Evolutionary conservation across 83 land plant species (phyloP).

Genomic region (Picea abies): DNA sequence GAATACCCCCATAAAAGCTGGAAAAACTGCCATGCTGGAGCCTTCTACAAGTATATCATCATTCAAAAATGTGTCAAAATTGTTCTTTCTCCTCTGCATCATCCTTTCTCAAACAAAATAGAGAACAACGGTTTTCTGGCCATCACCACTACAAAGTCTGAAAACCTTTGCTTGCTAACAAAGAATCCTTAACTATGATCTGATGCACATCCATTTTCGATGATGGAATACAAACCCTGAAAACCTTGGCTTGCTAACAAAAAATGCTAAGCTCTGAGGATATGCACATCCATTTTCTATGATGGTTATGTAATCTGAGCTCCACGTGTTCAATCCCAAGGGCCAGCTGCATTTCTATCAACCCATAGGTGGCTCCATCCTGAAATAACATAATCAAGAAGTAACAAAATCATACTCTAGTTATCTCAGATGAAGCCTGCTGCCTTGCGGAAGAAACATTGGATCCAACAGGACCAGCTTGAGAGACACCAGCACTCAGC

Average conservation of each 20-base stretch:
- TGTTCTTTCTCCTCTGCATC: conserved; percentile 7
- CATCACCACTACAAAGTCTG: neutral
- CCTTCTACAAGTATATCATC: neutral
- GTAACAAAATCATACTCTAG: neutral
- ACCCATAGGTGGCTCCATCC: neutral
- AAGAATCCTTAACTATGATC: neutral
- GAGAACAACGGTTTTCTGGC: neutral
- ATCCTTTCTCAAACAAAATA: neutral
- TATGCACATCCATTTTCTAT: neutral
- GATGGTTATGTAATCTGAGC: conserved; percentile 1
- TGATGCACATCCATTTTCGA: neutral
- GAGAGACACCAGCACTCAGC: neutral
- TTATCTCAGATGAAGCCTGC: neutral
- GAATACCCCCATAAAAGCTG: neutral
- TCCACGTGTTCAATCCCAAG: conserved; percentile 1
- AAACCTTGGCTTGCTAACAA: neutral
- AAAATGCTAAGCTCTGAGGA: neutral
- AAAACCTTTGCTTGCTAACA: neutral
- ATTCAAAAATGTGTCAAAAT: neutral
- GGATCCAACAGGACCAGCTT: conserved; percentile 11
- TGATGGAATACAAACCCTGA: conserved; percentile 7
- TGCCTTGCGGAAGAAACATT: conserved; percentile 9
- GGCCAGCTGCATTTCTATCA: too few species aligned
- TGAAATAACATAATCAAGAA: neutral
- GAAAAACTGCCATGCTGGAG: neutral